Percentiles rank a stretch among this genome's conserved stretches.
Evolutionary conservation across 1,284 basidiomycete genomes (phyloP).

Genomic region (Puccinia triticina): DNA sequence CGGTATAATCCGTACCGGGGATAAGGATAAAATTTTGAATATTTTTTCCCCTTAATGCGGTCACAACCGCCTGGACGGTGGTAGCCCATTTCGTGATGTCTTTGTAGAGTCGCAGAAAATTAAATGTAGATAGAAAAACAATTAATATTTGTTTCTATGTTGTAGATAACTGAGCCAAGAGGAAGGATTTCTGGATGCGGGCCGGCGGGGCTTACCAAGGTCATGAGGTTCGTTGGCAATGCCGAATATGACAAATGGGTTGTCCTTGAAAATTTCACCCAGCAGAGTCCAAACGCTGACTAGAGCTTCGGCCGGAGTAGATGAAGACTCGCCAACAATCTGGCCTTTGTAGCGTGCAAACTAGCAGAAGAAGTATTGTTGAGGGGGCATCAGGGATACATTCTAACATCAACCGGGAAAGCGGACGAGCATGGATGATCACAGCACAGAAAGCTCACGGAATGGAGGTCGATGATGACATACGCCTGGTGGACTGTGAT

Average conservation of each 20-base stretch:
- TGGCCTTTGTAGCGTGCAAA: constrained; percentile 1
- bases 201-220: neutral
- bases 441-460: constrained; percentile 9
- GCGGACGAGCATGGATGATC: neutral
- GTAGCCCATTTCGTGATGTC: constrained; percentile 12
- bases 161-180: neutral
- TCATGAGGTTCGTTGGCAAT: constrained; percentile 42
- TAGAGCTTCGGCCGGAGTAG: neutral
- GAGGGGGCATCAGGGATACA: neutral
- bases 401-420: too few species aligned
- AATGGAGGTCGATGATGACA: constrained; percentile 32
- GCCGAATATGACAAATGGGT: constrained; percentile 16
- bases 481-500: constrained; percentile 5
- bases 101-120: neutral
- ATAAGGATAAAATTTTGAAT: constrained; percentile 8
- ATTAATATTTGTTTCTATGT: neutral
- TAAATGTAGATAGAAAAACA: too few species aligned
- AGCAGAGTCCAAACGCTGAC: constrained; percentile 19
- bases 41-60: neutral
- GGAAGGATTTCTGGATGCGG: neutral
- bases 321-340: constrained; percentile 11
- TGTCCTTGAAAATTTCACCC: constrained; percentile 7
- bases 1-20: constrained; percentile 4
- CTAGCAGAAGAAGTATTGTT: neutral
- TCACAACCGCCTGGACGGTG: constrained; percentile 18